A percentile compares a stretch with the other conserved stretches of the same genome.
phyloP scores from a whole-genome alignment of 2,329 filamentous ascomycete genomes.

The Penicillium capsulatum region DNA sequence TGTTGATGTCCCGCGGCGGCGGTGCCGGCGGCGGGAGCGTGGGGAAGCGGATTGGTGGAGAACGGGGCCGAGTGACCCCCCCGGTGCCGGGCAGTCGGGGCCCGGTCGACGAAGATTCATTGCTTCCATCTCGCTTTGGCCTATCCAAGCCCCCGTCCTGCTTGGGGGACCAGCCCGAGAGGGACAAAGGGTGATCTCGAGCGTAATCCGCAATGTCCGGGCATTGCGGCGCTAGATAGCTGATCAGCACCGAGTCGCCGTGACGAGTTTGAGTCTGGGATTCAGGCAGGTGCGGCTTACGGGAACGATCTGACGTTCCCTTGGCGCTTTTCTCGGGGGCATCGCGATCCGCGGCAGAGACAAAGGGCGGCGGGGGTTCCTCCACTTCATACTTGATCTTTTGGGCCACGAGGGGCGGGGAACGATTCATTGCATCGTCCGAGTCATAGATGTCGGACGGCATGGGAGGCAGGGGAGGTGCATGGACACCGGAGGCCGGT shows the following conservation, averaged over 20 bases:
- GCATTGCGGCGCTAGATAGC: conserved; percentile 59
- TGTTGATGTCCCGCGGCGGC: neutral
- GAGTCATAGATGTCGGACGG: conserved; percentile 40
- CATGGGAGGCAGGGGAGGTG: conserved; percentile 24
- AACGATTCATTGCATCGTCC: conserved; percentile 37
- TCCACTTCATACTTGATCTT: conserved; percentile 31
- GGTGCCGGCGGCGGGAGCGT: conserved; percentile 3
- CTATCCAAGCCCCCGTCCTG: conserved; percentile 24
- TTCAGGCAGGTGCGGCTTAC: conserved; percentile 33
- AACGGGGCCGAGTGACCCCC: neutral
- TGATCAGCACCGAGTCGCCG: conserved; percentile 58
- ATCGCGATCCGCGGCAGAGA: conserved; percentile 20
- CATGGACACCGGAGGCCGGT: conserved; percentile 6
- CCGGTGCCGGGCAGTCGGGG: neutral
- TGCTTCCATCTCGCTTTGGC: neutral
- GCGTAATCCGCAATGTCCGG: conserved; percentile 62
- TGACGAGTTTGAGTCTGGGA: conserved; percentile 51
- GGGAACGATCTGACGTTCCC: conserved; percentile 33
- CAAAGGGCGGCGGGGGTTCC: conserved; percentile 35
- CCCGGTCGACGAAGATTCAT: neutral
- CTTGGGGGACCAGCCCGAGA: conserved; percentile 5
- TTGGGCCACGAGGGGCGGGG: conserved; percentile 34
- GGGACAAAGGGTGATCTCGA: conserved; percentile 48
- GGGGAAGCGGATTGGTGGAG: neutral
- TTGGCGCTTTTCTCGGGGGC: conserved; percentile 21